phyloP scores from a whole-genome alignment of 1,139 yeast species.

The Kodamaea suecica region DNA sequence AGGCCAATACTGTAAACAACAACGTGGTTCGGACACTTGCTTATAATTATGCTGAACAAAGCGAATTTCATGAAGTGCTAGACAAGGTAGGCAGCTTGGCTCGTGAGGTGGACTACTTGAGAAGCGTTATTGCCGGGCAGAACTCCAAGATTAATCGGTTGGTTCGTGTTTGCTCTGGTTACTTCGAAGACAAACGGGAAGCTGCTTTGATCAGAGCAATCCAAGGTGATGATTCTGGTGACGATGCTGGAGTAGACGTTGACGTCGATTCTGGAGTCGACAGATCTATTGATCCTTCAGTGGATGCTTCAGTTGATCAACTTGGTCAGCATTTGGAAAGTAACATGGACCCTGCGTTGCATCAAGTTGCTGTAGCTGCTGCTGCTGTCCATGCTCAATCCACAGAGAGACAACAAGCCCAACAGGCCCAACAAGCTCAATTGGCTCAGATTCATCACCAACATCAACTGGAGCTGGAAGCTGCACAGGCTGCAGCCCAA shows the following conservation, averaged over 20 bases:
- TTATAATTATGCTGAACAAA: constrained; percentile 1
- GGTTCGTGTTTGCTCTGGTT: constrained; percentile 30
- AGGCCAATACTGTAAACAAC: constrained; percentile 5
- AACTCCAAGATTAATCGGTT: constrained; percentile 40
- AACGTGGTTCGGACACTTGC: not conserved
- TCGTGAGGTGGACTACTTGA: constrained; percentile 35
- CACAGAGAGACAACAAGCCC: constrained; percentile 11
- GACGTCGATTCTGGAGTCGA: constrained; percentile 1
- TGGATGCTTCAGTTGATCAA: constrained; percentile 7
- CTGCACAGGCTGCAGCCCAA: constrained; percentile 6
- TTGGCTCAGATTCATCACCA: constrained; percentile 12
- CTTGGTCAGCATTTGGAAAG: constrained; percentile 22
- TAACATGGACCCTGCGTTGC: constrained; percentile 40
- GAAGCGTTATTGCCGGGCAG: constrained; percentile 39
- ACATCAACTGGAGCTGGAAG: constrained; percentile 9
- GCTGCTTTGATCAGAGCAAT: constrained; percentile 26
- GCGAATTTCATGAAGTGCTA: constrained; percentile 2
- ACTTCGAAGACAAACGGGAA: constrained; percentile 35
- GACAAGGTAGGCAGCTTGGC: constrained; percentile 25
- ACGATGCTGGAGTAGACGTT: not conserved
- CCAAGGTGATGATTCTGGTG: constrained; percentile 17
- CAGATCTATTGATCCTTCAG: not conserved
- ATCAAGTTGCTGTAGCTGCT: constrained; percentile 40
- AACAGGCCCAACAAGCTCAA: constrained; percentile 10
- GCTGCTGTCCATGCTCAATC: constrained; percentile 29